phyloP scores from a whole-genome alignment of 768 basidiomycete species.

The Strobilomyces echinocephalus region DNA sequence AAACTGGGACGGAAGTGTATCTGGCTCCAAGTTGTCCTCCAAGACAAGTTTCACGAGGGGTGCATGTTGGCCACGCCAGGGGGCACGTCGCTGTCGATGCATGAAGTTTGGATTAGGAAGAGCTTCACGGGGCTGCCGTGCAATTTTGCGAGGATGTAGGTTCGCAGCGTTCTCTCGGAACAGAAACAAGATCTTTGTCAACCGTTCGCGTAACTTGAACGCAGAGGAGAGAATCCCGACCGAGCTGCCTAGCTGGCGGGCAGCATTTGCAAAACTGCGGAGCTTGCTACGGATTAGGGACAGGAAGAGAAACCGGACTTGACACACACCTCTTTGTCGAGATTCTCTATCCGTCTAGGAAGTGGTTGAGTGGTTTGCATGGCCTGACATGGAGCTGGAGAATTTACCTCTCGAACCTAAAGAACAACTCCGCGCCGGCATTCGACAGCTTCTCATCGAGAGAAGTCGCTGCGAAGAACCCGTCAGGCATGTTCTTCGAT shows the following conservation, averaged over 20 bases:
- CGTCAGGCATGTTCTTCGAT: slow-evolving; percentile 4
- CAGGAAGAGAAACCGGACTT: neutral
- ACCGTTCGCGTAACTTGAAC: slow-evolving; percentile 46
- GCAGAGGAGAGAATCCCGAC: slow-evolving; percentile 54
- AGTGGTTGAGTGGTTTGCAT: slow-evolving; percentile 4
- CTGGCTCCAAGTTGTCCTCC: slow-evolving; percentile 42
- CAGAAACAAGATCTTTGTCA: slow-evolving; percentile 45
- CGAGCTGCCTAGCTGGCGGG: slow-evolving; percentile 51
- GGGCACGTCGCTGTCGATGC: slow-evolving; percentile 28
- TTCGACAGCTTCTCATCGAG: slow-evolving; percentile 48
- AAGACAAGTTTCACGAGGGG: slow-evolving; percentile 35
- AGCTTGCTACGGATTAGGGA: slow-evolving; percentile 31
- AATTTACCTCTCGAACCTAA: slow-evolving; percentile 43
- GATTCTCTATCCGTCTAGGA: slow-evolving; percentile 40
- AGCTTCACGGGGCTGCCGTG: slow-evolving; percentile 35
- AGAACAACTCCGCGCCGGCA: slow-evolving; percentile 47
- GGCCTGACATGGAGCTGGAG: neutral
- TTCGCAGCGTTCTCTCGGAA: slow-evolving; percentile 56
- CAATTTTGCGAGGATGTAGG: slow-evolving; percentile 48
- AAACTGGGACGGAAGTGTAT: slow-evolving; percentile 45
- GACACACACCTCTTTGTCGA: slow-evolving; percentile 43
- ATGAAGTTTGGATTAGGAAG: slow-evolving; percentile 36
- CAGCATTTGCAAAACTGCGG: slow-evolving; percentile 51
- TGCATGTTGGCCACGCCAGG: slow-evolving; percentile 33
- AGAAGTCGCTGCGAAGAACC: slow-evolving; percentile 32